phyloP scores from a whole-genome alignment of 2,329 filamentous ascomycete species.

The Thermothelomyces thermophilus region DNA sequence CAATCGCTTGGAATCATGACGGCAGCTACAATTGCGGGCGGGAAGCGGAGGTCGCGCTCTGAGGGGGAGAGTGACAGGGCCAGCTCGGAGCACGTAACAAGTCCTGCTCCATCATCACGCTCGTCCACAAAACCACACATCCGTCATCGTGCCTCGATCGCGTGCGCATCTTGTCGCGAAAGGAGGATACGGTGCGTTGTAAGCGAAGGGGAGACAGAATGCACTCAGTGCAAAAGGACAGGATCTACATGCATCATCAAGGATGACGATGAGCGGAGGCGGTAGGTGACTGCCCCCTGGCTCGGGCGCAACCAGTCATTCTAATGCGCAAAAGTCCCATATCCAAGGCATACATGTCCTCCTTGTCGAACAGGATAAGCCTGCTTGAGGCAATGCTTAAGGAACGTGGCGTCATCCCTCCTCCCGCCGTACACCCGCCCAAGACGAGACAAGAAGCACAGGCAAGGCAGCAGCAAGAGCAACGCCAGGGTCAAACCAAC shows the following conservation, averaged over 20 bases:
- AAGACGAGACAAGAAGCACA: constrained; percentile 42
- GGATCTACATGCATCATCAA: constrained; percentile 49
- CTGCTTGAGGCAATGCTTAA: constrained; percentile 46
- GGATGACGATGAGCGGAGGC: constrained; percentile 50
- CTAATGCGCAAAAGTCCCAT: constrained; percentile 41
- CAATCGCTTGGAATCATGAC: constrained; percentile 8
- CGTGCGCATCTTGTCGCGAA: constrained; percentile 48
- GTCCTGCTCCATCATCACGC: constrained; percentile 25
- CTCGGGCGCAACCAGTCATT: neutral
- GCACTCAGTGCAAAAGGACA: constrained; percentile 46
- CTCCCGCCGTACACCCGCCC: constrained; percentile 47
- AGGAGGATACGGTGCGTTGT: constrained; percentile 46
- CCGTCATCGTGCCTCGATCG: constrained; percentile 46
- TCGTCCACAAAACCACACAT: constrained; percentile 33
- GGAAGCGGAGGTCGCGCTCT: constrained; percentile 21
- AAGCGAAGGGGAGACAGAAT: constrained; percentile 43
- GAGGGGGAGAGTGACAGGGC: constrained; percentile 25
- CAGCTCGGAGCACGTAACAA: constrained; percentile 32
- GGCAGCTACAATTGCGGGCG: constrained; percentile 3
- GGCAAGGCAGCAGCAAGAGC: constrained; percentile 27
- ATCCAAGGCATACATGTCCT: constrained; percentile 52
- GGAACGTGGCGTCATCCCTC: constrained; percentile 43
- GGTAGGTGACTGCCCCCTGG: constrained; percentile 31
- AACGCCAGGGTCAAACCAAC: constrained; percentile 11
- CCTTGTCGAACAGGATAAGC: constrained; percentile 46